These are phyloP conservation scores for Mycena sp. DNA, from an alignment of 1,284 basidiomycete species.

Conservation along the genomic window DNA sequence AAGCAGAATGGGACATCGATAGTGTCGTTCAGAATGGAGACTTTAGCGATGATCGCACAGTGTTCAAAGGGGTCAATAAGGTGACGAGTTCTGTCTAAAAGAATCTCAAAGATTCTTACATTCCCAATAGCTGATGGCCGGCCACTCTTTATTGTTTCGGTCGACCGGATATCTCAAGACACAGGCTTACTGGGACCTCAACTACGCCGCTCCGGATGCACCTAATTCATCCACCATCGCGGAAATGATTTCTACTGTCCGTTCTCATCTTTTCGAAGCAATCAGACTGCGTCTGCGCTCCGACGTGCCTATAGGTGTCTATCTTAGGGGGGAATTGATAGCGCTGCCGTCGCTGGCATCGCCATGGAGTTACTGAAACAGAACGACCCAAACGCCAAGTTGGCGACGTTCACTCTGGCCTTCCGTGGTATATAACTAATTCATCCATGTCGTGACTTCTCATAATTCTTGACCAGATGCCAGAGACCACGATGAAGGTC, in stretches of 20 bases:
- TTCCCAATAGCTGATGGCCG: slow-evolving; percentile 35
- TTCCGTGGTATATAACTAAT: not conserved
- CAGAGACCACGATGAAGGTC: not conserved
- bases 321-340: slow-evolving; percentile 16
- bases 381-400: not conserved
- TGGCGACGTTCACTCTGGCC: not conserved
- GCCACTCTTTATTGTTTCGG: not conserved
- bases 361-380: not conserved
- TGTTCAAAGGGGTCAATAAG: slow-evolving; percentile 21
- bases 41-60: not conserved
- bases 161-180: not conserved
- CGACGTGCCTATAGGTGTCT: slow-evolving; percentile 3
- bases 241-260: not conserved
- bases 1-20: slow-evolving; percentile 31
- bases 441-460: no score
- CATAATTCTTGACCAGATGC: not conserved
- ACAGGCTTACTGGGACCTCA: slow-evolving; percentile 5
- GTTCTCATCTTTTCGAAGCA: not conserved
- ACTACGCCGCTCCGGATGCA: not conserved
- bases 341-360: slow-evolving; percentile 5
- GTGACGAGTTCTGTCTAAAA: not conserved
- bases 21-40: slow-evolving; percentile 32
- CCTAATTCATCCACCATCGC: not conserved
- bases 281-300: not conserved
- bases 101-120: not conserved